phyloP scores from a whole-genome alignment of 176 grass and related monocot species.

The Hordeum vulgare region MorexV3_pseudomolecules_assembly NC_058521.1:8930188-8930687 shows the following conservation, averaged over 20 bases:
- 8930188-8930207: background rate
- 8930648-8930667: background rate
- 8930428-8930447: conserved; percentile 12
- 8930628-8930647: conserved; percentile 8
- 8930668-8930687: conserved; percentile 17
- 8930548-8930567: background rate
- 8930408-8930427: conserved; percentile 17
- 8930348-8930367: background rate
- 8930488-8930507: conserved; percentile 12
- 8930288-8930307: background rate
- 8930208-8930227: background rate
- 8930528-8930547: conserved; percentile 5
- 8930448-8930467: conserved; percentile 12
- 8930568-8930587: background rate
- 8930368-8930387: background rate
- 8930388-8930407: background rate
- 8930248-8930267: background rate
- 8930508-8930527: background rate
- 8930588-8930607: background rate
- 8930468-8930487: background rate
- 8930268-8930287: background rate
- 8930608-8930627: background rate
- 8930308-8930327: conserved; percentile 1
- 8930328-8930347: background rate
- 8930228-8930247: background rate